phyloP scores from a whole-genome alignment of 2,329 filamentous ascomycete genomes.

The Neonectria magnoliae region DNA sequence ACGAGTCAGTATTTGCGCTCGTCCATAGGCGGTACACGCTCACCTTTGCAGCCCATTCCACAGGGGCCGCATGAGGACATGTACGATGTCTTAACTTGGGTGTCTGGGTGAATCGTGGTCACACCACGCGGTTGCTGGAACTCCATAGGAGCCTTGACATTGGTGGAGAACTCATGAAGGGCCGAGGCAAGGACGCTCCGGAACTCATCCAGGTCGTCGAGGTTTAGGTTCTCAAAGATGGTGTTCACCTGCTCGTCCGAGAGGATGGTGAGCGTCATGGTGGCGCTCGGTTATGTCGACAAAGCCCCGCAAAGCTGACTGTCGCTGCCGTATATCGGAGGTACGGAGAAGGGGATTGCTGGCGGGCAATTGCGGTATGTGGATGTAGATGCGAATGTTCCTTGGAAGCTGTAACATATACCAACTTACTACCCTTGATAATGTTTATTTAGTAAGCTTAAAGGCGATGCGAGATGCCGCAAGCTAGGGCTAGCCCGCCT shows the following conservation, averaged over 20 bases:
- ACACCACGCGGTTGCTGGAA: constrained; percentile 67
- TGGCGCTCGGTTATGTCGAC: constrained; percentile 16
- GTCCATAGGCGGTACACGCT: neutral
- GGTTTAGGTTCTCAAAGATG: constrained; percentile 63
- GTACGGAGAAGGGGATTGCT: constrained; percentile 1
- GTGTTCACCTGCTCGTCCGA: constrained; percentile 65
- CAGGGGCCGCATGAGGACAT: constrained; percentile 75
- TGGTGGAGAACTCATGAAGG: constrained; percentile 71
- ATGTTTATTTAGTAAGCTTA: constrained; percentile 12
- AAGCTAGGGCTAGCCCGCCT: constrained; percentile 21
- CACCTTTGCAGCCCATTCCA: constrained; percentile 76
- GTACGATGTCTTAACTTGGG: constrained; percentile 72
- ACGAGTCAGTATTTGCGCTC: neutral
- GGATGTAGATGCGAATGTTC: neutral
- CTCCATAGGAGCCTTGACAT: constrained; percentile 55
- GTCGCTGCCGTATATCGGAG: constrained; percentile 15
- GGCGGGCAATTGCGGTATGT: neutral
- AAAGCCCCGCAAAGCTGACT: constrained; percentile 1
- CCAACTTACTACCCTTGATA: neutral
- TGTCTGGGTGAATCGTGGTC: constrained; percentile 57
- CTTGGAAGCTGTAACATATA: neutral
- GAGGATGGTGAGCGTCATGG: constrained; percentile 68
- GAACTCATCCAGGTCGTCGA: constrained; percentile 63
- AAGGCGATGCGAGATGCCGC: neutral
- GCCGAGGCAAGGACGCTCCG: constrained; percentile 59